A percentile compares a stretch with the other conserved stretches of the same genome.
phyloP scores from a whole-genome alignment of 768 basidiomycete genomes.

The Leccinum longicurvipes region DNA sequence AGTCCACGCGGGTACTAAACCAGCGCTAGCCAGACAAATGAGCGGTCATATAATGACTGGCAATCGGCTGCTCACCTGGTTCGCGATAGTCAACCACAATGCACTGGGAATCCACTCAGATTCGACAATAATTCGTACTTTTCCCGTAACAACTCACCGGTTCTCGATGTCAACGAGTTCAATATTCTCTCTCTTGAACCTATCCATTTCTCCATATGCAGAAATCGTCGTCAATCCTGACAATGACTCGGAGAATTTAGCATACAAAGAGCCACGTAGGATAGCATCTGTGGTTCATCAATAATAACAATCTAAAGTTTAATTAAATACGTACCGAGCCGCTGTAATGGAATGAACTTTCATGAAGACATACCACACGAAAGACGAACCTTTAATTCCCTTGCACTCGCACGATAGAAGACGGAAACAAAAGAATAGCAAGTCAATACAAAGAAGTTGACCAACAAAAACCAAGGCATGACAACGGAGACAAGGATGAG shows the following conservation, averaged over 20 bases:
- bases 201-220: too few species aligned
- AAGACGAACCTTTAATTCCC: conserved; percentile 71
- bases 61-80: conserved; percentile 48
- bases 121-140: not conserved
- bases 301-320: too few species aligned
- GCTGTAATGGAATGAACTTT: too few species aligned
- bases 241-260: too few species aligned
- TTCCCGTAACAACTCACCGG: not conserved
- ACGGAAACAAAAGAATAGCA: conserved; percentile 68
- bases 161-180: too few species aligned
- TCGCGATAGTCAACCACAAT: conserved; percentile 82
- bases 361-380: not conserved
- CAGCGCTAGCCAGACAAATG: conserved; percentile 48
- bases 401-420: conserved; percentile 83
- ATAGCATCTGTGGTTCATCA: too few species aligned
- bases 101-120: conserved; percentile 41
- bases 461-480: too few species aligned
- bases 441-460: conserved; percentile 54
- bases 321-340: too few species aligned
- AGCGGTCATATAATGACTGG: not conserved
- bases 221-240: too few species aligned
- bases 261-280: too few species aligned
- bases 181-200: too few species aligned
- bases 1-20: conserved; percentile 89
- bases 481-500: conserved; percentile 77